A percentile compares a stretch with the other conserved stretches of the same genome.
These are phyloP conservation scores for Mesembryanthemum crystallinum DNA, from an alignment of 148 eudicot genomes.

Conservation along the genomic window DNA sequence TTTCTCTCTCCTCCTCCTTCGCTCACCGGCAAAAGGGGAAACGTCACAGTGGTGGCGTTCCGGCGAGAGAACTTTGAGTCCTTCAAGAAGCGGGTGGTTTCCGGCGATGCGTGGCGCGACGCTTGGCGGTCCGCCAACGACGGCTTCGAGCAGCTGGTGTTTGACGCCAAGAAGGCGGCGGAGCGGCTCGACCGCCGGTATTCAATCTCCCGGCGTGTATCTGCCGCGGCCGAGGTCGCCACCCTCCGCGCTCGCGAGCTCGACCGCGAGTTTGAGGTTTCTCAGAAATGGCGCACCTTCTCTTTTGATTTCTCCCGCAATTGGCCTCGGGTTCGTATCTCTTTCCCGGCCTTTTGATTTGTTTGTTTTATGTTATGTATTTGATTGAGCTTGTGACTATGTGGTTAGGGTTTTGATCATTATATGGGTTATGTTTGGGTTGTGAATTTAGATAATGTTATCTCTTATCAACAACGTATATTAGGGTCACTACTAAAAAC, in stretches of 20 bases:
- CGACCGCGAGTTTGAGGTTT: slow-evolving; percentile 68
- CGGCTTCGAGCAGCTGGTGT: slow-evolving; percentile 70
- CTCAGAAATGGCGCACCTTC: slow-evolving; percentile 60
- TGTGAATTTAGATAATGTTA: background rate
- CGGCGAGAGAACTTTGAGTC: too few relatives aligned
- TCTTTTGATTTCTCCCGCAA: slow-evolving; percentile 64
- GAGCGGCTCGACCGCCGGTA: slow-evolving; percentile 75
- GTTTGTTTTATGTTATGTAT: background rate
- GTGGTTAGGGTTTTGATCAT: background rate
- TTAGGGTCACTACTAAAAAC: background rate
- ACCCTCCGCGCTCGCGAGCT: slow-evolving; percentile 60
- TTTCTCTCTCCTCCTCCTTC: too few relatives aligned
- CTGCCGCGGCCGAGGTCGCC: slow-evolving; percentile 54
- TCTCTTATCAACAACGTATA: background rate
- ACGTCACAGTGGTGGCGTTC: too few relatives aligned
- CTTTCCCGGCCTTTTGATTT: background rate
- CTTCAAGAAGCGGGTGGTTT: slow-evolving; percentile 59
- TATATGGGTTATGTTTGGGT: background rate
- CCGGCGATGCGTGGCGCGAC: slow-evolving; percentile 73
- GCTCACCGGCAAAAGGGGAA: too few relatives aligned
- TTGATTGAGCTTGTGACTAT: too few relatives aligned
- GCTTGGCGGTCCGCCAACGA: slow-evolving; percentile 74
- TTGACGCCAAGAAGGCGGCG: slow-evolving; percentile 72
- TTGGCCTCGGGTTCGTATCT: slow-evolving; percentile 66
- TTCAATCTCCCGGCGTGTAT: slow-evolving; percentile 50